phyloP scores from a whole-genome alignment of 495 filamentous ascomycete genomes.

The Hyaloscypha variabilis region DNA sequence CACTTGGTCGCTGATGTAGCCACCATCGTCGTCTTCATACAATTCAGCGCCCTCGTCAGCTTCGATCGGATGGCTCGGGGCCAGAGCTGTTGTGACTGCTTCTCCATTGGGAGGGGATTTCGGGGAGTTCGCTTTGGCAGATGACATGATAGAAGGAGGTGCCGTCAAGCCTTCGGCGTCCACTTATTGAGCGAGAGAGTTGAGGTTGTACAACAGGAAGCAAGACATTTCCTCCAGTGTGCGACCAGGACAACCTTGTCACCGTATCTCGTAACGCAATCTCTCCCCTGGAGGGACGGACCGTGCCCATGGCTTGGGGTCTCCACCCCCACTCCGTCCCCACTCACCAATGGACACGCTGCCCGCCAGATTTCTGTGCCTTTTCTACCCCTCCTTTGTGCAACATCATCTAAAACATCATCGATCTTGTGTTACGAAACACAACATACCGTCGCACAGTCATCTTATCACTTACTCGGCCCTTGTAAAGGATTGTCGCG shows the following conservation, averaged over 20 bases:
- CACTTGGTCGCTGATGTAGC: slow-evolving; percentile 44
- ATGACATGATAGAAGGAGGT: neutral
- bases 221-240: neutral
- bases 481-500: neutral
- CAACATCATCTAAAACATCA: neutral
- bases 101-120: neutral
- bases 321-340: neutral
- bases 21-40: slow-evolving; percentile 37
- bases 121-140: neutral
- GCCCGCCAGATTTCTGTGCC: neutral
- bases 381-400: neutral
- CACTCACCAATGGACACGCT: neutral
- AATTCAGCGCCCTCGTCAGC: neutral
- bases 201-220: neutral
- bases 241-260: neutral
- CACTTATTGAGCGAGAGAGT: neutral
- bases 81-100: neutral
- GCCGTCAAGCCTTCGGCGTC: neutral
- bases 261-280: neutral
- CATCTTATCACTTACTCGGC: too few species aligned
- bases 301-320: neutral
- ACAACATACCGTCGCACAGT: neutral
- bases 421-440: neutral
- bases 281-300: neutral
- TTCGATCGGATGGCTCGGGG: neutral